phyloP scores from a whole-genome alignment of 129 eudicot species.

The Arctium lappa region DNA sequence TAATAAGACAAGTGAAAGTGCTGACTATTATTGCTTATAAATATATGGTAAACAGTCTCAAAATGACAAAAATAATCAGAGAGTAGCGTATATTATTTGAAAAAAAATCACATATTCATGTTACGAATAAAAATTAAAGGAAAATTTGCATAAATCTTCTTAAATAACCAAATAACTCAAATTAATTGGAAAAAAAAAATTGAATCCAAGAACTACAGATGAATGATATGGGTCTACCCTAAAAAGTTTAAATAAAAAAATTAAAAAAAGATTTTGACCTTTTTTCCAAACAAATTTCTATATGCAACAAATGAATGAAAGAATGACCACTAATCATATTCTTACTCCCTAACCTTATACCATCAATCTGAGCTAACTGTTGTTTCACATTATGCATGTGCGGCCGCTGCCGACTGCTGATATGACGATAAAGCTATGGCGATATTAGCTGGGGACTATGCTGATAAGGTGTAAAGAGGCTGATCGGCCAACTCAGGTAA shows the following conservation, averaged over 20 bases:
- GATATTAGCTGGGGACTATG: conserved; percentile 53
- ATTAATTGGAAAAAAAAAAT: background rate
- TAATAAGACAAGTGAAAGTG: too few species aligned
- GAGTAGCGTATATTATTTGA: background rate
- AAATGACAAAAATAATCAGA: too few species aligned
- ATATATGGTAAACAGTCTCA: too few species aligned
- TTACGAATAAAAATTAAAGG: background rate
- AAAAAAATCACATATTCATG: too few species aligned
- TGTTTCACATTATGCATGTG: conserved; percentile 11
- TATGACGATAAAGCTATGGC: conserved; percentile 51
- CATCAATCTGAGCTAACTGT: conserved; percentile 1
- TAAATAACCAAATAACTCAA: conserved; percentile 15
- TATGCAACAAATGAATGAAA: conserved; percentile 82
- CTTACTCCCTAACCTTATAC: conserved; percentile 54
- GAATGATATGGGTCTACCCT: conserved; percentile 17
- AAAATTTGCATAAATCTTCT: background rate
- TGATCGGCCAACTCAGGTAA: conserved; percentile 82
- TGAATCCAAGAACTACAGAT: conserved; percentile 19
- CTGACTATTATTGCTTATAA: too few species aligned
- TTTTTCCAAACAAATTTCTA: conserved; percentile 38
- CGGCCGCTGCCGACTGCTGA: conserved; percentile 20
- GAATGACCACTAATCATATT: conserved; percentile 45
- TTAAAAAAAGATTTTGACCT: background rate
- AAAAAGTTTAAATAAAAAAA: conserved; percentile 5
- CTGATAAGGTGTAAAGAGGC: conserved; percentile 81